Percentiles rank a stretch among this genome's conserved stretches.
These are phyloP conservation scores for Diplodia seriata DNA, from an alignment of 2,329 filamentous ascomycete species.

Conservation along the genomic window DNA sequence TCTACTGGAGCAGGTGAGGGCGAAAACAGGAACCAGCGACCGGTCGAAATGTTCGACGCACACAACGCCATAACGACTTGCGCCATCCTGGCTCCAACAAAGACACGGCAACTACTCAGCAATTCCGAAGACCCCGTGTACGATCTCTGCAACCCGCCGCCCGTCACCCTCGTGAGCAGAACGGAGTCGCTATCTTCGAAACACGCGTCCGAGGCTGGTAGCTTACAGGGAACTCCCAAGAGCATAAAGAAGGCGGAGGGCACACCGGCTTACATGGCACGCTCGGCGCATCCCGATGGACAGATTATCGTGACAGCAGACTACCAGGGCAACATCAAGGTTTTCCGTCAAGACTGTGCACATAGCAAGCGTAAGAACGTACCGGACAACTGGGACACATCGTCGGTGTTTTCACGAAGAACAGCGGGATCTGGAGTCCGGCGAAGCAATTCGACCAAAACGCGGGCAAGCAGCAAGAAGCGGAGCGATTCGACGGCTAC, in stretches of 20 bases:
- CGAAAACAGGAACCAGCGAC: slow-evolving; percentile 77
- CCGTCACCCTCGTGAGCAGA: slow-evolving; percentile 78
- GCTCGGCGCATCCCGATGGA: slow-evolving; percentile 77
- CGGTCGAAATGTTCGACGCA: slow-evolving; percentile 88
- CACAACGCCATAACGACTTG: slow-evolving; percentile 88
- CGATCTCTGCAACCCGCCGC: slow-evolving; percentile 93
- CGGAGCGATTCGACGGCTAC: slow-evolving; percentile 56
- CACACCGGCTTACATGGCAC: slow-evolving; percentile 77
- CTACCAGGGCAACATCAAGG: slow-evolving; percentile 85
- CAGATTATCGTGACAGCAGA: slow-evolving; percentile 94
- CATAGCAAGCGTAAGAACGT: slow-evolving; percentile 70
- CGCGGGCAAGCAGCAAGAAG: slow-evolving; percentile 58
- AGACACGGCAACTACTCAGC: slow-evolving; percentile 77
- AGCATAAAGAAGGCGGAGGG: slow-evolving; percentile 60
- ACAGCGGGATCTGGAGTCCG: slow-evolving; percentile 36
- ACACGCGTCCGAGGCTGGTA: slow-evolving; percentile 53
- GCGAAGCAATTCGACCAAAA: slow-evolving; percentile 61
- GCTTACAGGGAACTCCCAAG: slow-evolving; percentile 44
- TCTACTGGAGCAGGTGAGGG: slow-evolving; percentile 66
- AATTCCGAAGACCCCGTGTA: slow-evolving; percentile 91
- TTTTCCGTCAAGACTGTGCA: slow-evolving; percentile 94
- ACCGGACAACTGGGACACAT: slow-evolving; percentile 73
- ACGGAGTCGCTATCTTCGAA: slow-evolving; percentile 66
- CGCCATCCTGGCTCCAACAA: slow-evolving; percentile 82
- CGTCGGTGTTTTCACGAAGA: slow-evolving; percentile 76